phyloP scores from a whole-genome alignment of 2,329 filamentous ascomycete genomes.

The Chaetomiaceae sp. region DNA sequence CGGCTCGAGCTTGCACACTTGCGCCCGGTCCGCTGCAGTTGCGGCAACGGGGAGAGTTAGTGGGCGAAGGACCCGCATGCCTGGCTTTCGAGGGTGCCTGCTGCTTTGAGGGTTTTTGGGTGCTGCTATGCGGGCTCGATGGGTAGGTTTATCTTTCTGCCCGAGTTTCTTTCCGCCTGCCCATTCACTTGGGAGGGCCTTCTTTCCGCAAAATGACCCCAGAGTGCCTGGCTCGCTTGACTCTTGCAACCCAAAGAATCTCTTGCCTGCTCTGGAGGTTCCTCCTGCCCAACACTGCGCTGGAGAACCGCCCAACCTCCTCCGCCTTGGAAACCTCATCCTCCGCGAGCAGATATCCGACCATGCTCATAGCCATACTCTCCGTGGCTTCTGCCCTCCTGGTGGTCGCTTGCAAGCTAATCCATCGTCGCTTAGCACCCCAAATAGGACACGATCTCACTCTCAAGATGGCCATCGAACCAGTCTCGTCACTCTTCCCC shows the following conservation, averaged over 20 bases:
- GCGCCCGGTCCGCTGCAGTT: conserved; percentile 5
- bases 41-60: neutral
- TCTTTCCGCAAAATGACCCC: neutral
- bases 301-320: neutral
- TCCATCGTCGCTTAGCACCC: conserved; percentile 6
- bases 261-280: neutral
- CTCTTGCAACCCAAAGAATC: neutral
- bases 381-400: conserved; percentile 8
- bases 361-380: conserved; percentile 1
- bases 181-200: conserved; percentile 1
- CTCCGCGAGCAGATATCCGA: neutral
- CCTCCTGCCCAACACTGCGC: conserved; percentile 6
- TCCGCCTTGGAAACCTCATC: conserved; percentile 3
- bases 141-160: conserved; percentile 18
- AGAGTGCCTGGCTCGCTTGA: conserved; percentile 2
- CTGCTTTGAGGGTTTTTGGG: conserved; percentile 13
- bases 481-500: conserved; percentile 73
- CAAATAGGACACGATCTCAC: conserved; percentile 39
- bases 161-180: conserved; percentile 12
- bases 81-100: conserved; percentile 3
- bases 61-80: conserved; percentile 6
- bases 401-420: conserved; percentile 19
- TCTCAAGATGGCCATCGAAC: conserved; percentile 62
- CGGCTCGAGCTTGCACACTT: neutral
- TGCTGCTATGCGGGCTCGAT: conserved; percentile 22